These are phyloP conservation scores for Reutealis trisperma DNA, from an alignment of 345 rosid species.

Conservation along the genomic window DNA sequence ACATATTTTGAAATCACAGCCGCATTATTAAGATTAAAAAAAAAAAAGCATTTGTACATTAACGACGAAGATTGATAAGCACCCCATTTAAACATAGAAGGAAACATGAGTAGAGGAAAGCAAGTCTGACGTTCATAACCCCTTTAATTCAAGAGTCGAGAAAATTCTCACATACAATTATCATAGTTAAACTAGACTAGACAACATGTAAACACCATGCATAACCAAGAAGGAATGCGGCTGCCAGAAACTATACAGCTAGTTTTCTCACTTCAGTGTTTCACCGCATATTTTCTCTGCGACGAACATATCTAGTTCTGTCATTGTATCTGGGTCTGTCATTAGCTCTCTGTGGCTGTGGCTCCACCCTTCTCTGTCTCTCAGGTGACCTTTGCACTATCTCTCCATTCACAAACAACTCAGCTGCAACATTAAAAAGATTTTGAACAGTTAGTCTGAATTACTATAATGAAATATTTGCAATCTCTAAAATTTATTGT, in stretches of 20 bases:
- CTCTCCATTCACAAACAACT: constrained; percentile 91
- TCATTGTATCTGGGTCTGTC: constrained; percentile 99
- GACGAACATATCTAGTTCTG: constrained; percentile 85
- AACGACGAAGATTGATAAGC: too few species aligned
- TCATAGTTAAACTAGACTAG: background rate
- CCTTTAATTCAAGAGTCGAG: background rate
- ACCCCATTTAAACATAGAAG: too few species aligned
- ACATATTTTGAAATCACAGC: too few species aligned
- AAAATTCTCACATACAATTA: background rate
- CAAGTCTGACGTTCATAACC: background rate
- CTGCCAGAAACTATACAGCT: constrained; percentile 28
- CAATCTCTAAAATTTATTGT: background rate
- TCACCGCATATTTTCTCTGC: constrained; percentile 70
- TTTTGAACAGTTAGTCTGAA: background rate
- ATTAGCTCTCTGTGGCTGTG: constrained; percentile 90
- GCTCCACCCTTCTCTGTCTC: constrained; percentile 88
- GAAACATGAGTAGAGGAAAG: too few species aligned
- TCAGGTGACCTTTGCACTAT: constrained; percentile 92
- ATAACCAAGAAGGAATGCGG: background rate
- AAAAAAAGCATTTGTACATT: too few species aligned
- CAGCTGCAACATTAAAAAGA: constrained; percentile 56
- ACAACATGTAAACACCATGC: background rate
- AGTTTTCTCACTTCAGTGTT: background rate
- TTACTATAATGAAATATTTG: background rate
- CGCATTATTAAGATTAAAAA: too few species aligned